phyloP scores from a whole-genome alignment of 768 basidiomycete genomes.

The Leccinum variicolor region DNA sequence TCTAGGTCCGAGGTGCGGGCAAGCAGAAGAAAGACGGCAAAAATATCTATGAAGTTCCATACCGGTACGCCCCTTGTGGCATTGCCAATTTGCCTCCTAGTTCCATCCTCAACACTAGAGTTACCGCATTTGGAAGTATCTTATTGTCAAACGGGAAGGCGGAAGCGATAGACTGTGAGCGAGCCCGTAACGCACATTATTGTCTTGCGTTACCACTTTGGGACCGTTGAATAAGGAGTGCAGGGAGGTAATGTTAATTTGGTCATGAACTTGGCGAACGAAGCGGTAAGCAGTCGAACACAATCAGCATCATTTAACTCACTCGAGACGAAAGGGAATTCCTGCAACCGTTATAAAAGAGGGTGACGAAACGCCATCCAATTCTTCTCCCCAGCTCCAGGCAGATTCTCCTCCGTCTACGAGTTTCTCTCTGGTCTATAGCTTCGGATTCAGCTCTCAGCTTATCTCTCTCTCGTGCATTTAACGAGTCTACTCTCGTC shows the following conservation, averaged over 20 bases:
- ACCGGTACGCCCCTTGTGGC: not conserved
- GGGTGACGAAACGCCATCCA: not conserved
- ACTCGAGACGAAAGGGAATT: not conserved
- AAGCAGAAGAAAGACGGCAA: not conserved
- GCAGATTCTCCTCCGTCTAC: not conserved
- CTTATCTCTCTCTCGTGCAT: not conserved
- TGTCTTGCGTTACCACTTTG: slow-evolving; percentile 15
- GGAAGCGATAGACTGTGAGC: not conserved
- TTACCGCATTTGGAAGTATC: slow-evolving; percentile 16
- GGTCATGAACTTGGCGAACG: not conserved
- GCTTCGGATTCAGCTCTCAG: not conserved
- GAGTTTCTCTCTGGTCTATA: too few relatives aligned
- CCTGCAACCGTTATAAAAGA: slow-evolving; percentile 19
- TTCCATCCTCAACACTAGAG: slow-evolving; percentile 10
- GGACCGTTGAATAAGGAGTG: not conserved
- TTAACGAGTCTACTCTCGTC: not conserved
- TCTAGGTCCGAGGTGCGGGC: not conserved
- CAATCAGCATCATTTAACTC: not conserved
- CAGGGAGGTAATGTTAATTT: not conserved
- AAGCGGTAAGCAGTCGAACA: not conserved
- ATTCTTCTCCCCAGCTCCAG: slow-evolving; percentile 3
- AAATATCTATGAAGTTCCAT: not conserved
- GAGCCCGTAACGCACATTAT: slow-evolving; percentile 7
- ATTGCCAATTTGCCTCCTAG: not conserved
- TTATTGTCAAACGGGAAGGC: slow-evolving; percentile 17